A percentile compares a stretch with the other conserved stretches of the same genome.
Evolutionary conservation across 371 early-diverging fungal species (phyloP).

Genomic region (Mucor mucedo): DNA sequence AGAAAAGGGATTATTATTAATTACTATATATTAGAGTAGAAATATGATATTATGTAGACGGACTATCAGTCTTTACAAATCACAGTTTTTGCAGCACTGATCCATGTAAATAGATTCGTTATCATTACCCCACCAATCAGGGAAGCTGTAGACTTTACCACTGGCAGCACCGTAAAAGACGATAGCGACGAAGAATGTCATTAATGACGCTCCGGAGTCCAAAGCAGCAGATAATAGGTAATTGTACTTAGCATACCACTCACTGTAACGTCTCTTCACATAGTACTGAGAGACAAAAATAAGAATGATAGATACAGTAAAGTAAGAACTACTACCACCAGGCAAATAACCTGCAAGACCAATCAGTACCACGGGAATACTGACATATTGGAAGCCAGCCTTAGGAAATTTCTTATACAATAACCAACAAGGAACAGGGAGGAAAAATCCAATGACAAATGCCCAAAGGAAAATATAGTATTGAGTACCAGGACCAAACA

Average conservation of each 20-base stretch:
- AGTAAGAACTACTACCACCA: slow-evolving; percentile 47
- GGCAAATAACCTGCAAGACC: slow-evolving; percentile 48
- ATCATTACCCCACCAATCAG: slow-evolving; percentile 58
- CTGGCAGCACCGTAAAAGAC: slow-evolving; percentile 57
- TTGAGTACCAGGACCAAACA: slow-evolving; percentile 68
- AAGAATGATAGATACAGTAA: slow-evolving; percentile 46
- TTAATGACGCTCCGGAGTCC: slow-evolving; percentile 1
- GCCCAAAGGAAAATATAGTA: slow-evolving; percentile 65
- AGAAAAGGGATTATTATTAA: too few species aligned
- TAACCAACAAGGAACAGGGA: slow-evolving; percentile 44
- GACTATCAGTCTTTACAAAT: too few species aligned
- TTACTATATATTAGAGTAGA: too few species aligned
- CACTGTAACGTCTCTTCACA: slow-evolving; percentile 43
- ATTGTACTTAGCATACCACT: slow-evolving; percentile 60
- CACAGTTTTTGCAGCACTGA: slow-evolving; percentile 23
- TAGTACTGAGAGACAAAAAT: slow-evolving; percentile 53
- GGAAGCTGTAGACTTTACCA: slow-evolving; percentile 43
- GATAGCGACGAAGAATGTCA: slow-evolving; percentile 55
- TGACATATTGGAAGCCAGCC: slow-evolving; percentile 43
- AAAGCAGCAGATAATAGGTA: slow-evolving; percentile 29
- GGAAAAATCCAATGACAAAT: slow-evolving; percentile 39
- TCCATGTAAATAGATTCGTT: slow-evolving; percentile 24
- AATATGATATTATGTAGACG: too few species aligned
- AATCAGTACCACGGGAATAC: slow-evolving; percentile 52
- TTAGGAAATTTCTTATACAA: slow-evolving; percentile 42